These are phyloP conservation scores for Phaeotremella skinneri DNA, from an alignment of 768 basidiomycete genomes.

Conservation along the genomic window DNA sequence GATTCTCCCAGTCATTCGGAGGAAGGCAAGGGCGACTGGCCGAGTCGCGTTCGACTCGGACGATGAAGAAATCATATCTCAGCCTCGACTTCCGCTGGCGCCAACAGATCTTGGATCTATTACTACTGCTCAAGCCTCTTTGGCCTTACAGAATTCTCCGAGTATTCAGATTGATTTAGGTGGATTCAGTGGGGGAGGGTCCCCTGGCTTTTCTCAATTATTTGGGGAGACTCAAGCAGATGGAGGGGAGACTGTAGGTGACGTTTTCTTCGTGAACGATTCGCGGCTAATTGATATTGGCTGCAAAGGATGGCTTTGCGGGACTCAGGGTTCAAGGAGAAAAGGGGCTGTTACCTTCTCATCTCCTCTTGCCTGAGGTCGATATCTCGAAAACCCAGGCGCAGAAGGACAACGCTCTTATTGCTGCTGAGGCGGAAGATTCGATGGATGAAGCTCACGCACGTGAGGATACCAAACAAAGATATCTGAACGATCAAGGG, in stretches of 20 bases:
- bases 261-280: neutral
- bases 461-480: slow-evolving; percentile 21
- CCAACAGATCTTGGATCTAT: neutral
- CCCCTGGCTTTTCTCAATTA: slow-evolving; percentile 46
- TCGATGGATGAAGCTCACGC: slow-evolving; percentile 21
- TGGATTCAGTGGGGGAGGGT: slow-evolving; percentile 28
- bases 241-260: slow-evolving; percentile 17
- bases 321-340: slow-evolving; percentile 16
- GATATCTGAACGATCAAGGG: slow-evolving; percentile 47
- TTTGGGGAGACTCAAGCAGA: slow-evolving; percentile 42
- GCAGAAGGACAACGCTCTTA: slow-evolving; percentile 35
- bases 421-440: slow-evolving; percentile 38
- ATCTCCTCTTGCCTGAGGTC: slow-evolving; percentile 36
- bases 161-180: slow-evolving; percentile 23
- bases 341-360: slow-evolving; percentile 24
- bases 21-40: slow-evolving; percentile 14
- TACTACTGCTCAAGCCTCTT: slow-evolving; percentile 1
- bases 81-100: slow-evolving; percentile 14
- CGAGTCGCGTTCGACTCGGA: slow-evolving; percentile 28
- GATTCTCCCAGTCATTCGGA: slow-evolving; percentile 7
- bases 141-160: neutral
- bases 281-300: slow-evolving; percentile 1
- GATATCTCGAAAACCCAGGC: slow-evolving; percentile 41
- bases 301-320: slow-evolving; percentile 24
- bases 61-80: slow-evolving; percentile 22